Conservation (phyloP, 192 early-diverging fungal species). For the Coemansia sp. region DNA sequence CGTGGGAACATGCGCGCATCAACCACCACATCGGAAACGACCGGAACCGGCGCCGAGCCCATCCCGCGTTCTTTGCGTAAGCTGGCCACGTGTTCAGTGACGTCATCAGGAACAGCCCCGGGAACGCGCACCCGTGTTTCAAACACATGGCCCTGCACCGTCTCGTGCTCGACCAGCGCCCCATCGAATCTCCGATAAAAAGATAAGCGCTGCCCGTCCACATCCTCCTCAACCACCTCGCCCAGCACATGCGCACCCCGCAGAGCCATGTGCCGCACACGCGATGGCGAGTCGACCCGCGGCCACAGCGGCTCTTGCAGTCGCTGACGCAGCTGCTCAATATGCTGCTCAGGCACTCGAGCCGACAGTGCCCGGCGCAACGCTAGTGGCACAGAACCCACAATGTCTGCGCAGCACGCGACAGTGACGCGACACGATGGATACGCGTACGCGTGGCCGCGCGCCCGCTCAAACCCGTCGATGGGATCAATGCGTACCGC, state of each 20-base stretch:
- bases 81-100: slow-evolving; percentile 8
- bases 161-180: slow-evolving; percentile 13
- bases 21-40: slow-evolving; percentile 41
- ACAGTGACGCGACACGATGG: slow-evolving; percentile 43
- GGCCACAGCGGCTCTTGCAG: slow-evolving; percentile 16
- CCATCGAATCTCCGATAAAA: slow-evolving; percentile 26
- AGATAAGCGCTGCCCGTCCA: slow-evolving; percentile 22
- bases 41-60: slow-evolving; percentile 17
- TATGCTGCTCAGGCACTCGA: slow-evolving; percentile 18
- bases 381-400: slow-evolving; percentile 40
- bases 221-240: slow-evolving; percentile 14
- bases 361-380: slow-evolving; percentile 38
- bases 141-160: neutral
- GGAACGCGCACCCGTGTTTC: neutral
- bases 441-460: slow-evolving; percentile 12
- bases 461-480: slow-evolving; percentile 44
- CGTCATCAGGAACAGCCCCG: neutral
- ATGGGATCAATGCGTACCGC: slow-evolving; percentile 45
- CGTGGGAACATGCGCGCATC: slow-evolving; percentile 22
- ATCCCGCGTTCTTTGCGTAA: slow-evolving; percentile 30
- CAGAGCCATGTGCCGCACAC: neutral
- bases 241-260: slow-evolving; percentile 6
- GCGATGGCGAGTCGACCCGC: slow-evolving; percentile 19
- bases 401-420: slow-evolving; percentile 39
- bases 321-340: slow-evolving; percentile 16